Evolutionary conservation across 768 basidiomycete species (phyloP).

Genomic region (Leccinellum luteum): DNA sequence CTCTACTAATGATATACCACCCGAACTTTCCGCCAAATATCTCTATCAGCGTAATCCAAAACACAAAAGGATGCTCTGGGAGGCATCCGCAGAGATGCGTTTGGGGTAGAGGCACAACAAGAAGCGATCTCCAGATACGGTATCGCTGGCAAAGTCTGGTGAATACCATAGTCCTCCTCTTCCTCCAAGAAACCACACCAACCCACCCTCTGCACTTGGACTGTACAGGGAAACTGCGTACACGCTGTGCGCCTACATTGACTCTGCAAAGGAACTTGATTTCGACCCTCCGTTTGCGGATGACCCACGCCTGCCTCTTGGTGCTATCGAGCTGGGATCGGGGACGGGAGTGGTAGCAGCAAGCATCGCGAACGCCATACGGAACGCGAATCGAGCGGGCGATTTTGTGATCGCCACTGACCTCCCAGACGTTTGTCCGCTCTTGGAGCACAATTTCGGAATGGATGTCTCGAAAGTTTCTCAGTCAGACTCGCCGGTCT

Average conservation of each 20-base stretch:
- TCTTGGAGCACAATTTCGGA: slow-evolving; percentile 43
- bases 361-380: slow-evolving; percentile 44
- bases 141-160: slow-evolving; percentile 87
- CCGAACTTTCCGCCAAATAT: slow-evolving; percentile 48
- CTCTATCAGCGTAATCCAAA: slow-evolving; percentile 38
- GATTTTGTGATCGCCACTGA: slow-evolving; percentile 60
- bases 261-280: slow-evolving; percentile 30
- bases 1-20: slow-evolving; percentile 1
- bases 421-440: slow-evolving; percentile 66
- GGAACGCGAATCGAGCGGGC: not conserved
- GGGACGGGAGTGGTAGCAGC: slow-evolving; percentile 67
- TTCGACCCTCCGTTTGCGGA: slow-evolving; percentile 56
- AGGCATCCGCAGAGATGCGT: slow-evolving; percentile 6
- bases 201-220: not conserved
- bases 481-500: not conserved
- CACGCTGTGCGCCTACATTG: slow-evolving; percentile 54
- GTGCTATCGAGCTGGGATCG: slow-evolving; percentile 75
- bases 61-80: not conserved
- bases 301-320: slow-evolving; percentile 16
- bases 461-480: not conserved
- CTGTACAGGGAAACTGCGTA: slow-evolving; percentile 71
- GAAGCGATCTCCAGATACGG: slow-evolving; percentile 69
- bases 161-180: slow-evolving; percentile 25
- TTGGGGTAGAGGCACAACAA: slow-evolving; percentile 43
- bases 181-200: slow-evolving; percentile 7